phyloP scores from a whole-genome alignment of 495 filamentous ascomycete species.

The Podospora pseudoanserina region DNA sequence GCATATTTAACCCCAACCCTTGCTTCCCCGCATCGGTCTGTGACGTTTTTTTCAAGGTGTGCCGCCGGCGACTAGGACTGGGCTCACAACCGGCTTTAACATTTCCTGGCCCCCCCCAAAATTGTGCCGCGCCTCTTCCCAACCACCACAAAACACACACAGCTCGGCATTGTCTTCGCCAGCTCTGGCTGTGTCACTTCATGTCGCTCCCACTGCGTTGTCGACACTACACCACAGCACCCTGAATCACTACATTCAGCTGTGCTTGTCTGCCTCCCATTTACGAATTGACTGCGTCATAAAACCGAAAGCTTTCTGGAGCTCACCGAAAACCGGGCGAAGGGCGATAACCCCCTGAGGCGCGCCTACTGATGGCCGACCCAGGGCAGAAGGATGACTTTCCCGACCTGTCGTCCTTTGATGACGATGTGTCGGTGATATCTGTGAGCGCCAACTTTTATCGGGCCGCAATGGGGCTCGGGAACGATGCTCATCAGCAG shows the following conservation, averaged over 20 bases:
- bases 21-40: neutral
- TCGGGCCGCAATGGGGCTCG: neutral
- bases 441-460: conserved; percentile 40
- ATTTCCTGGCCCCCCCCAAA: neutral
- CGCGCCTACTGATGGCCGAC: conserved; percentile 50
- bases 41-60: neutral
- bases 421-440: conserved; percentile 50
- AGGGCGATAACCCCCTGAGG: conserved; percentile 10
- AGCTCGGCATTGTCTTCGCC: neutral
- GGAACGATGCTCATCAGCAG: neutral
- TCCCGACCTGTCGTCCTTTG: conserved; percentile 43
- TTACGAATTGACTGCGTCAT: conserved; percentile 7
- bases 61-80: neutral
- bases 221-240: neutral
- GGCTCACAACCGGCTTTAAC: conserved; percentile 3
- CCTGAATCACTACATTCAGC: neutral
- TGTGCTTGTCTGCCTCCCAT: neutral
- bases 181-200: neutral
- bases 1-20: neutral
- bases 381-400: conserved; percentile 51
- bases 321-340: conserved; percentile 3
- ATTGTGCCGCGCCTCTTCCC: neutral
- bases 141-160: neutral
- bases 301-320: neutral
- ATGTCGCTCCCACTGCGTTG: neutral